Conservation (phyloP, 352 stramenopile genomes). For the Globisporangium nagaii region DNA sequence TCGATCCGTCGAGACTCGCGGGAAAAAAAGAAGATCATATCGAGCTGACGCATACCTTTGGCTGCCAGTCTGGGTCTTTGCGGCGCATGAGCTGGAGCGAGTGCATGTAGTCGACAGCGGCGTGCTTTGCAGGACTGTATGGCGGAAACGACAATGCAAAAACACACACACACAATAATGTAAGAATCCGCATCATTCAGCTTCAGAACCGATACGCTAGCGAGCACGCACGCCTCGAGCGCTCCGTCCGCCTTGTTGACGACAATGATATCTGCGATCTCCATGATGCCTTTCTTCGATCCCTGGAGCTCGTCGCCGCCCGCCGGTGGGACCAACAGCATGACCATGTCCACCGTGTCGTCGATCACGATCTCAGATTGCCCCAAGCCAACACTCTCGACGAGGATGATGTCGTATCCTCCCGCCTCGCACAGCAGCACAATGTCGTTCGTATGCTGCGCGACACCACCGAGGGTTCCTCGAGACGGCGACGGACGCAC, state of each 20-base stretch:
- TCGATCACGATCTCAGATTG: conserved; percentile 97
- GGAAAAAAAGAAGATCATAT: no score
- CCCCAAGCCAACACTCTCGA: conserved; percentile 97
- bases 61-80: conserved; percentile 82
- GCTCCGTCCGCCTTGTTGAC: conserved; percentile 98
- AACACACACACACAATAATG: not conserved
- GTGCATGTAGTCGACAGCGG: conserved; percentile 74
- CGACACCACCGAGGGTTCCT: conserved; percentile 72
- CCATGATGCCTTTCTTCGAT: conserved; percentile 99
- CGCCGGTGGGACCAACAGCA: conserved; percentile 94
- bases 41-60: no score
- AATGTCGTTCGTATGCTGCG: conserved; percentile 87
- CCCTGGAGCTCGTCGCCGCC: conserved; percentile 96
- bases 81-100: conserved; percentile 75
- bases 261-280: conserved; percentile 95
- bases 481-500: conserved; percentile 90
- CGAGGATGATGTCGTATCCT: conserved; percentile 93
- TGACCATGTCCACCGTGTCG: conserved; percentile 95
- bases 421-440: conserved; percentile 92
- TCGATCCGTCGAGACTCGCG: no score
- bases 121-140: conserved; percentile 58
- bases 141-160: not conserved
- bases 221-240: conserved; percentile 32
- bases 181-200: not conserved
- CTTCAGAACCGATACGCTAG: not conserved